These are phyloP conservation scores for Castanea crenata DNA, from an alignment of 306 rosid genomes.

Conservation along the genomic window DNA sequence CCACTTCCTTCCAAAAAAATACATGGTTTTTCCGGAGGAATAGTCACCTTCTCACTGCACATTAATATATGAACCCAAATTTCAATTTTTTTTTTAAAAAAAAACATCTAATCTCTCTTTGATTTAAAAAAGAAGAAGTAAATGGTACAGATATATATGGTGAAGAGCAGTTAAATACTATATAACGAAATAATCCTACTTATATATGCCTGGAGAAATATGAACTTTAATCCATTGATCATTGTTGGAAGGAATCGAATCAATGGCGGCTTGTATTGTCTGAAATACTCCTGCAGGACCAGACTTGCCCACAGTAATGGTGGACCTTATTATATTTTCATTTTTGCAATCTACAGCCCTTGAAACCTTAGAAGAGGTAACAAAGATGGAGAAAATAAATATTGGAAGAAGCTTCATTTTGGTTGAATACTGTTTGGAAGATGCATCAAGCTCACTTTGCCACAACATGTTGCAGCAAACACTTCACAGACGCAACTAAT, in stretches of 20 bases:
- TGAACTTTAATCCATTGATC: slow-evolving; percentile 35
- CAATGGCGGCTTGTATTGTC: slow-evolving; percentile 46
- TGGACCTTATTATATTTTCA: neutral
- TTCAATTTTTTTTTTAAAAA: neutral
- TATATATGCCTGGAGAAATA: slow-evolving; percentile 30
- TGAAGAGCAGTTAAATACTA: neutral
- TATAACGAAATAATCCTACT: neutral
- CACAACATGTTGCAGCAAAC: too few relatives aligned
- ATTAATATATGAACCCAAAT: neutral
- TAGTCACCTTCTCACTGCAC: slow-evolving; percentile 37
- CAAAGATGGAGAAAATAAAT: neutral
- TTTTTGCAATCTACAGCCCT: neutral
- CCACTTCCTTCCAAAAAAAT: slow-evolving; percentile 35
- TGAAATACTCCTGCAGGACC: slow-evolving; percentile 20
- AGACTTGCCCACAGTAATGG: slow-evolving; percentile 23
- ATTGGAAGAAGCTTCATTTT: neutral
- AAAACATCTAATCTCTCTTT: neutral
- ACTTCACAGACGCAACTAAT: too few relatives aligned
- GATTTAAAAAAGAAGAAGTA: neutral
- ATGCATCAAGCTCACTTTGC: too few relatives aligned
- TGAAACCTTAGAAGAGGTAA: neutral
- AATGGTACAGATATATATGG: neutral
- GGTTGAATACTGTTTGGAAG: neutral
- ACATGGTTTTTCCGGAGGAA: slow-evolving; percentile 23
- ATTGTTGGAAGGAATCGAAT: slow-evolving; percentile 22